These are phyloP conservation scores for Cryptococcus wingfieldii DNA, from an alignment of 1,284 basidiomycete genomes.

Conservation along the genomic window DNA sequence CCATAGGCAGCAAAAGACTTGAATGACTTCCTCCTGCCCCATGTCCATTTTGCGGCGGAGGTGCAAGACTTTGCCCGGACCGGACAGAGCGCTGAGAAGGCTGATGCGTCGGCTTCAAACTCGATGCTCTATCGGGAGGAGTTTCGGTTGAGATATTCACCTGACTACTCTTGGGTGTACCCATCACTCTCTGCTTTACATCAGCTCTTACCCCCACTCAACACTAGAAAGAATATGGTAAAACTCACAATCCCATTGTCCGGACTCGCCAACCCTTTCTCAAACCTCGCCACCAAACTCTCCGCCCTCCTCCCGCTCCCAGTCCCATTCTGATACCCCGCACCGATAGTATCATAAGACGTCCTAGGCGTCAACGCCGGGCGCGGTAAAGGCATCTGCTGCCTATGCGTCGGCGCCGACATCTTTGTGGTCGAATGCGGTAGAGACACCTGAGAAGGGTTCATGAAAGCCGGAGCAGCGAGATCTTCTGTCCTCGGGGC, in stretches of 20 bases:
- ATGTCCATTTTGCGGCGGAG: too few relatives aligned
- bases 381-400: constrained; percentile 21
- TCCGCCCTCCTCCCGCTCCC: constrained; percentile 9
- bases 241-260: constrained; percentile 17
- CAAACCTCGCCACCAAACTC: constrained; percentile 23
- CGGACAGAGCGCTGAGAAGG: background rate
- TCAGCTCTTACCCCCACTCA: background rate
- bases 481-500: background rate
- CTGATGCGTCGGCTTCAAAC: background rate
- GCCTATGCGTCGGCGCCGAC: constrained; percentile 14
- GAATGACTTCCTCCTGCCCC: too few relatives aligned
- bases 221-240: background rate
- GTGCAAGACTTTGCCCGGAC: too few relatives aligned
- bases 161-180: background rate
- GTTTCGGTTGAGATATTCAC: background rate
- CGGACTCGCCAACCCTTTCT: constrained; percentile 24
- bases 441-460: background rate
- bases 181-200: background rate
- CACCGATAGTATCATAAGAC: constrained; percentile 7
- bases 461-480: background rate
- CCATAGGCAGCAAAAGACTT: too few relatives aligned
- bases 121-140: background rate
- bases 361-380: constrained; percentile 20
- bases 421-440: background rate
- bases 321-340: background rate